Conservation (phyloP, 2,329 filamentous ascomycete genomes). For the Gnomoniopsis smithogilvyi region DNA sequence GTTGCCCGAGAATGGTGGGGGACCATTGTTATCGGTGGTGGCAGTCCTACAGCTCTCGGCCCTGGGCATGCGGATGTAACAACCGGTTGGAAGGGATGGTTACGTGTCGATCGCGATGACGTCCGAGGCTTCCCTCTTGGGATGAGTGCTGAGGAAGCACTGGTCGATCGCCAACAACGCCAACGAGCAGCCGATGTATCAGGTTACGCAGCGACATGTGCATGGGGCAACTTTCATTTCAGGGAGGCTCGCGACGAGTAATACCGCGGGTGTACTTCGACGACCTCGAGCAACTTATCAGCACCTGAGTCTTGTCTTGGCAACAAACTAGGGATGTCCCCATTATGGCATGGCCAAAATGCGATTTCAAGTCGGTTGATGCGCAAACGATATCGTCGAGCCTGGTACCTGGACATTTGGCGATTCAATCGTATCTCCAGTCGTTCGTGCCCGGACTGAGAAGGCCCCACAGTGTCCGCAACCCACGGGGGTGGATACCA, state of each 20-base stretch:
- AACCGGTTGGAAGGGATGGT: conserved; percentile 47
- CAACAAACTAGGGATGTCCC: no score
- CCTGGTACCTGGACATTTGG: no score
- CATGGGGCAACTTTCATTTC: conserved; percentile 49
- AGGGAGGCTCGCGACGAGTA: conserved; percentile 15
- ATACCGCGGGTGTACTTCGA: neutral
- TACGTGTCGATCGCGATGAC: conserved; percentile 44
- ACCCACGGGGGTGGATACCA: neutral
- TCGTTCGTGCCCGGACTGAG: neutral
- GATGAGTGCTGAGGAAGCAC: conserved; percentile 42
- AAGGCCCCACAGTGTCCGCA: neutral
- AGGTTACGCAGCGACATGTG: conserved; percentile 45
- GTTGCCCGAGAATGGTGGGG: conserved; percentile 53
- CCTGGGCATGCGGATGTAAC: conserved; percentile 19
- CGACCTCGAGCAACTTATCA: neutral
- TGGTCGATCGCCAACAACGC: conserved; percentile 36
- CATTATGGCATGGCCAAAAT: no score
- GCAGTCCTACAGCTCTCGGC: conserved; percentile 25
- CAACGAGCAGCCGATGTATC: conserved; percentile 38
- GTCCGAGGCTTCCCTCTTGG: conserved; percentile 36
- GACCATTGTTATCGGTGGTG: conserved; percentile 49
- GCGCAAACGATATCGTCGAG: no score
- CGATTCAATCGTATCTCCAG: neutral
- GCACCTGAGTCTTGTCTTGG: neutral
- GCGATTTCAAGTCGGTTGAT: no score